Evolutionary conservation across 208 protist species (phyloP), one percentile per base, ranked within the genome.

Genomic region (Wallacemonas sp.): DNA sequence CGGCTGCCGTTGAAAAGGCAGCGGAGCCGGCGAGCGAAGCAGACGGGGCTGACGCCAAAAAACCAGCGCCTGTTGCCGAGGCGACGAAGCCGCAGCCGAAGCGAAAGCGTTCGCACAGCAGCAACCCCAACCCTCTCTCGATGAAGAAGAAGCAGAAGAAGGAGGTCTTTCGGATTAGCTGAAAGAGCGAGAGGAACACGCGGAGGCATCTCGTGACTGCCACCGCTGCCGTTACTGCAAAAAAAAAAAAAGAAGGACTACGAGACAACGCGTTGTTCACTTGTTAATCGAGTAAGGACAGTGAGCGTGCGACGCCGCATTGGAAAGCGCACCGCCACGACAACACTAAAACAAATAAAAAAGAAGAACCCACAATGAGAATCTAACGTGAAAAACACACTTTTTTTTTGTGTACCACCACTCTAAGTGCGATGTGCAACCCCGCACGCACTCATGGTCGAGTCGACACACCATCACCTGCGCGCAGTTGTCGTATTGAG

Each of bases 121-220:
- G 65, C 31, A 71, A 74, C 18, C 83, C 77, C 36, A 94, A 94
- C 50, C 89, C 89, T n/a, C 81, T 94, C 42, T 88, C 89, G 0
- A 78, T 89, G 69, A 92, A 92, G 61, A 92, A 91, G 63, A 92
- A 89, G 57, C 76, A 82, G 26, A 78, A 77, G 31, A 81, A 83
- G 4, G 83, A 92, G 55, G 72, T 82, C 3, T 88, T 94, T 59
- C 83, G 89, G 1, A 76, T 81, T 25, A 55, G 74, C 28, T 57
- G 68, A 54, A 5, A 5, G 26, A 46, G 11, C 31, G 12, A 50
- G 25, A 59, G n/a, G 52, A 49, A 52, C 16, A 54, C 52, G 52
- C 33, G 59, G 41, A 29, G 11, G 25, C 26, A 7, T 57, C n/a
- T n/a, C n/a, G n/a, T n/a, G n/a, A n/a, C n/a, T n/a, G n/a, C n/a